A percentile compares a stretch with the other conserved stretches of the same genome.
These are phyloP conservation scores for Myrica gale DNA, from an alignment of 306 rosid species.

Conservation along the genomic window DNA sequence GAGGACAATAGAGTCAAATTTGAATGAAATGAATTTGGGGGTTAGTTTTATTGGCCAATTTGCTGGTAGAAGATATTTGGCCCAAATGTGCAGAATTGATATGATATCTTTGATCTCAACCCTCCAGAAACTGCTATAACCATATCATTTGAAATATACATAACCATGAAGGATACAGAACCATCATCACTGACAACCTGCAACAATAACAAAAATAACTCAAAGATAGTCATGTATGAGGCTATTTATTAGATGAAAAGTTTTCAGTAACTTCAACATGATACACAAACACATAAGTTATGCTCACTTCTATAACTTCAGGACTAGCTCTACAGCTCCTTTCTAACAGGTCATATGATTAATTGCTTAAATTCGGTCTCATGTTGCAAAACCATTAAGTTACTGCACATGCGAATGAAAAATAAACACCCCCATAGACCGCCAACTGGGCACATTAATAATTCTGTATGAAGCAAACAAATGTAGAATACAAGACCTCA, in stretches of 20 bases:
- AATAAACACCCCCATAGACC: background rate
- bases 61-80: background rate
- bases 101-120: background rate
- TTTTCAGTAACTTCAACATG: background rate
- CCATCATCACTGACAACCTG: slow-evolving; percentile 96
- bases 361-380: too few species aligned
- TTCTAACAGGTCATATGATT: too few species aligned
- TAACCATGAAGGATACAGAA: slow-evolving; percentile 68
- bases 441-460: background rate
- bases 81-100: background rate
- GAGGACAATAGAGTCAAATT: background rate
- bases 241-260: background rate
- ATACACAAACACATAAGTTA: too few species aligned
- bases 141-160: slow-evolving; percentile 12
- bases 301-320: too few species aligned
- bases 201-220: slow-evolving; percentile 36
- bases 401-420: too few species aligned
- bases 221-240: slow-evolving; percentile 16
- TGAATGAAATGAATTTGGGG: background rate
- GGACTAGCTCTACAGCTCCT: too few species aligned
- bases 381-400: too few species aligned
- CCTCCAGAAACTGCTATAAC: background rate
- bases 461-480: background rate
- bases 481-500: background rate
- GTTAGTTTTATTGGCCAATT: background rate